These are phyloP conservation scores for Syzygium jambos DNA, from an alignment of 345 rosid genomes.

Conservation along the genomic window DNA sequence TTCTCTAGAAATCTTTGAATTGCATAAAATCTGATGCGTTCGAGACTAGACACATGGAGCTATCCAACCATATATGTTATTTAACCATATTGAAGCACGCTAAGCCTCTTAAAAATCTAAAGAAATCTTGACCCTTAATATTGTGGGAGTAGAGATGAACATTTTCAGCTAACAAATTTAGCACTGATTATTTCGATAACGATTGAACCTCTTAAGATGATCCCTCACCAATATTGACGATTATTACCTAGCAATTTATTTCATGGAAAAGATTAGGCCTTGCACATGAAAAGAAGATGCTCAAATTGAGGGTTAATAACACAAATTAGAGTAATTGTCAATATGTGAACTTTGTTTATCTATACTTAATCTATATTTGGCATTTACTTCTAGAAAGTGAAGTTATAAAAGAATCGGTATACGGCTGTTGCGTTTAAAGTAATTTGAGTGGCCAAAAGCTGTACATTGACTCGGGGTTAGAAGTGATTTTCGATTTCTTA, in stretches of 20 bases:
- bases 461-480: background rate
- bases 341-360: background rate
- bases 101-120: background rate
- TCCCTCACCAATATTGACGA: background rate
- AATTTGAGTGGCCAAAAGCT: background rate
- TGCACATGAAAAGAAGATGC: background rate
- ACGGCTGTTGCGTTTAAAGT: background rate
- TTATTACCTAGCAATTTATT: background rate
- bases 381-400: background rate
- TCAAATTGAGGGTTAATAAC: background rate
- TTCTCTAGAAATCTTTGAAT: background rate
- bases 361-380: background rate
- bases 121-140: background rate
- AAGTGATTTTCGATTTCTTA: background rate
- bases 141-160: background rate
- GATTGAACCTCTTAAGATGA: background rate
- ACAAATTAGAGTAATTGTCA: background rate
- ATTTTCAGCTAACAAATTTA: background rate
- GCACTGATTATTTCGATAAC: background rate
- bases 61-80: background rate
- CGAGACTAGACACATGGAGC: background rate
- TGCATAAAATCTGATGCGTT: background rate
- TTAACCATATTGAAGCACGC: background rate
- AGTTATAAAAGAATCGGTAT: background rate
- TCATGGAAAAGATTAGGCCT: background rate